A percentile compares a stretch with the other conserved stretches of the same genome.
Conservation (phyloP, 225 moss, liverwort and hornwort species). For the Marchantia polymorpha region DNA sequence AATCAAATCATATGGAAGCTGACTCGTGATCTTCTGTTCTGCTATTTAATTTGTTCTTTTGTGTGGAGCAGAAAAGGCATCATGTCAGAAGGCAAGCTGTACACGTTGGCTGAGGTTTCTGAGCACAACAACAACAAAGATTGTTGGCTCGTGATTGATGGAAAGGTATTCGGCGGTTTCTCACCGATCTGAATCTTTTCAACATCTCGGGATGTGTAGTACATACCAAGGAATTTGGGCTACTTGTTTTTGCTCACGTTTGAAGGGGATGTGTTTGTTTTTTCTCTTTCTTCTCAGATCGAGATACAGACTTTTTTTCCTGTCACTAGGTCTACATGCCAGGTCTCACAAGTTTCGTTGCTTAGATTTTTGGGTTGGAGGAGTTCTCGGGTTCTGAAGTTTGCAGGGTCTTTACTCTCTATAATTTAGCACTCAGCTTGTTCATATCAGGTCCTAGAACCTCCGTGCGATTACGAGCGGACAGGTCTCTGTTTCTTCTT, state of each 20-base stretch:
- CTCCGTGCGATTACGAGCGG: too few relatives aligned
- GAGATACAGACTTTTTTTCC: too few relatives aligned
- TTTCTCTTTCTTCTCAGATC: too few relatives aligned
- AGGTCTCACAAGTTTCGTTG: background rate
- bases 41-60: background rate
- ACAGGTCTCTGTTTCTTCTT: too few relatives aligned
- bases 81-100: slow-evolving; percentile 35
- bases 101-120: slow-evolving; percentile 33
- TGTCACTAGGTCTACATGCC: background rate
- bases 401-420: background rate
- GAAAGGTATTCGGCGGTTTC: slow-evolving; percentile 32
- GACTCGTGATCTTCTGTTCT: background rate
- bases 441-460: background rate
- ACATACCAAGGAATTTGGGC: background rate
- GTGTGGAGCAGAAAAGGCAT: slow-evolving; percentile 14
- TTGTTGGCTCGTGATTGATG: slow-evolving; percentile 47
- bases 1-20: background rate
- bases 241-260: background rate
- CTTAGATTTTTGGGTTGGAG: background rate
- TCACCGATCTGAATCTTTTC: background rate
- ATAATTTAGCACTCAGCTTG: background rate
- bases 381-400: background rate
- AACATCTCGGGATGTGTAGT: background rate
- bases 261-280: background rate
- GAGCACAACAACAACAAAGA: slow-evolving; percentile 37